Conservation (phyloP, 2,329 filamentous ascomycete species). For the Amylocarpus encephaloides region DNA sequence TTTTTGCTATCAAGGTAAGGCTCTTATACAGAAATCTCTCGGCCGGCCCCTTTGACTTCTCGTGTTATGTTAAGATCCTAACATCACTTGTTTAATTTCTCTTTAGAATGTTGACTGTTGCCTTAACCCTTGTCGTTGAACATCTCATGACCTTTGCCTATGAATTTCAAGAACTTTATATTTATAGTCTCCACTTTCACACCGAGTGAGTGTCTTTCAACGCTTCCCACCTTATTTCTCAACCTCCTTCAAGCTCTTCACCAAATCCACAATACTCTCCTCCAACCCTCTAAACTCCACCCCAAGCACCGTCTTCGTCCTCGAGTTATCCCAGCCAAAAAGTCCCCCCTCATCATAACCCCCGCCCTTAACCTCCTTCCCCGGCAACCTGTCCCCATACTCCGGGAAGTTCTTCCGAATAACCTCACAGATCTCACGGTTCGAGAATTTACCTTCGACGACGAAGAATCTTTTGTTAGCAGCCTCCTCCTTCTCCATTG, state of each 20-base stretch:
- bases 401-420: slow-evolving; percentile 50
- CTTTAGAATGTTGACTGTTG: too few species aligned
- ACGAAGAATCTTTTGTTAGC: slow-evolving; percentile 59
- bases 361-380: slow-evolving; percentile 33
- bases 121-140: too few species aligned
- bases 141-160: too few species aligned
- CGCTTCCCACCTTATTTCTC: too few species aligned
- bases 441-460: slow-evolving; percentile 53
- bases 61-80: too few species aligned
- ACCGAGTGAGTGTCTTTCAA: too few species aligned
- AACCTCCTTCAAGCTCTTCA: slow-evolving; percentile 35
- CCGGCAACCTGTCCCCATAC: slow-evolving; percentile 42
- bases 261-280: slow-evolving; percentile 53
- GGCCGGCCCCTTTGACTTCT: too few species aligned
- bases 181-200: too few species aligned
- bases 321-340: slow-evolving; percentile 50
- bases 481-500: slow-evolving; percentile 49
- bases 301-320: slow-evolving; percentile 50
- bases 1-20: too few species aligned
- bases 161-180: too few species aligned
- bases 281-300: slow-evolving; percentile 53
- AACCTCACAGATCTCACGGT: slow-evolving; percentile 50
- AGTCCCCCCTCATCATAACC: slow-evolving; percentile 36
- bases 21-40: too few species aligned
- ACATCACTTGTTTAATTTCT: too few species aligned